A percentile compares a stretch with the other conserved stretches of the same genome.
These are phyloP conservation scores for Ustilago lituana DNA, from an alignment of 1,284 basidiomycete species.

Conservation along the genomic window DNA sequence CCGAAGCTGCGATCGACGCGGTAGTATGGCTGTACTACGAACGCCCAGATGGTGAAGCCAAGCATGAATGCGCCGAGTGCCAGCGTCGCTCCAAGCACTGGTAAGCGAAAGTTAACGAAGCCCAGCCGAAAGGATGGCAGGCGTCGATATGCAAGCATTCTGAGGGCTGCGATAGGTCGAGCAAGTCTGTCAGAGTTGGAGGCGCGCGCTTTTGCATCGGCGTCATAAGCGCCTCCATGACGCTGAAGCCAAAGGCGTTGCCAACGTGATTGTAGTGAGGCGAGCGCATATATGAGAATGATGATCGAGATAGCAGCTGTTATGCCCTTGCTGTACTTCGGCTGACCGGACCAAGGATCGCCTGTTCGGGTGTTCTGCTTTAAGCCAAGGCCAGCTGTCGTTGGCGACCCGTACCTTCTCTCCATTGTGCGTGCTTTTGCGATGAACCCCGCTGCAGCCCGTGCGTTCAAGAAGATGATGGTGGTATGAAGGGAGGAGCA, in stretches of 20 bases:
- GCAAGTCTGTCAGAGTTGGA: background rate
- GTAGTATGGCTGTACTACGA: constrained; percentile 57
- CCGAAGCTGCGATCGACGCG: constrained; percentile 44
- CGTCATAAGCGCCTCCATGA: background rate
- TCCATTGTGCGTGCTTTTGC: constrained; percentile 12
- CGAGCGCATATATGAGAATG: constrained; percentile 17
- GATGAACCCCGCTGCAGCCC: background rate
- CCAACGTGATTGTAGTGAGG: constrained; percentile 18
- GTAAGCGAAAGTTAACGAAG: constrained; percentile 38
- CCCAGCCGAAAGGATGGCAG: constrained; percentile 26
- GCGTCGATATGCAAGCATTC: constrained; percentile 31
- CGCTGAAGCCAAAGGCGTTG: constrained; percentile 1
- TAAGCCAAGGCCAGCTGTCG: constrained; percentile 37
- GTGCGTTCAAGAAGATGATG: background rate
- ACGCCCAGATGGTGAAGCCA: constrained; percentile 45
- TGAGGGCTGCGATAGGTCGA: constrained; percentile 13
- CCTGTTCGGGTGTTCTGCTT: constrained; percentile 30
- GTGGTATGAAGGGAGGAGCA: constrained; percentile 5
- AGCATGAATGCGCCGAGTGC: constrained; percentile 41
- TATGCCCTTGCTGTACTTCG: constrained; percentile 48
- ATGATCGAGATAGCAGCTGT: constrained; percentile 31
- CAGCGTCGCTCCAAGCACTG: constrained; percentile 40
- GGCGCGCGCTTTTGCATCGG: background rate
- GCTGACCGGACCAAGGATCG: constrained; percentile 48
- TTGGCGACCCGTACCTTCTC: constrained; percentile 26